phyloP scores from a whole-genome alignment of 257 asterid species.

The Voacanga thouarsii region DNA sequence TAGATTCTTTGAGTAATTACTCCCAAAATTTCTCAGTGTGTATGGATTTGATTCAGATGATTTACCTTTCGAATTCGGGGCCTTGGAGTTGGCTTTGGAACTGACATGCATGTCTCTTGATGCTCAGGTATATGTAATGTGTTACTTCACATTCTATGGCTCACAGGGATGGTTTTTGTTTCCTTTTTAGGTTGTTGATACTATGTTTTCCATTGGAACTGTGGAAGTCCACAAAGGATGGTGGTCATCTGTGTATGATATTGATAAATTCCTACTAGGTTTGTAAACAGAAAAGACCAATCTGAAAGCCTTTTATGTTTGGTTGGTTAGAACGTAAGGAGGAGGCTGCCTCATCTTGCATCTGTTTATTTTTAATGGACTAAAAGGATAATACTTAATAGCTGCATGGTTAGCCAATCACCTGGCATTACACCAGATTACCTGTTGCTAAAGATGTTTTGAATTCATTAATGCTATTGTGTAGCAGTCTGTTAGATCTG shows the following conservation, averaged over 20 bases:
- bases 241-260: not conserved
- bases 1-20: not conserved
- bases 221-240: not conserved
- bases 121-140: slow-evolving; percentile 61
- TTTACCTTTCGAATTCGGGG: slow-evolving; percentile 94
- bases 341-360: not conserved
- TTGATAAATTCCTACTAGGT: not conserved
- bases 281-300: not conserved
- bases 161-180: not conserved
- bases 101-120: slow-evolving; percentile 89
- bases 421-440: not conserved
- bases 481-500: not conserved
- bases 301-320: not conserved
- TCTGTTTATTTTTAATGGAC: not conserved
- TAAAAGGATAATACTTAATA: not conserved
- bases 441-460: not conserved
- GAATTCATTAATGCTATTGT: not conserved
- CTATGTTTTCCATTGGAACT: not conserved
- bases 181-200: not conserved
- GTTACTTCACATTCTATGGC: slow-evolving; percentile 16
- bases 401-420: not conserved
- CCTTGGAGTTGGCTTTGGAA: slow-evolving; percentile 96
- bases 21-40: slow-evolving; percentile 14
- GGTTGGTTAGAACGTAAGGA: not conserved
- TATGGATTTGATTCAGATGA: slow-evolving; percentile 62